Evolutionary conservation across 192 early-diverging fungal species (phyloP).

Genomic region (Backusella circina): DNA sequence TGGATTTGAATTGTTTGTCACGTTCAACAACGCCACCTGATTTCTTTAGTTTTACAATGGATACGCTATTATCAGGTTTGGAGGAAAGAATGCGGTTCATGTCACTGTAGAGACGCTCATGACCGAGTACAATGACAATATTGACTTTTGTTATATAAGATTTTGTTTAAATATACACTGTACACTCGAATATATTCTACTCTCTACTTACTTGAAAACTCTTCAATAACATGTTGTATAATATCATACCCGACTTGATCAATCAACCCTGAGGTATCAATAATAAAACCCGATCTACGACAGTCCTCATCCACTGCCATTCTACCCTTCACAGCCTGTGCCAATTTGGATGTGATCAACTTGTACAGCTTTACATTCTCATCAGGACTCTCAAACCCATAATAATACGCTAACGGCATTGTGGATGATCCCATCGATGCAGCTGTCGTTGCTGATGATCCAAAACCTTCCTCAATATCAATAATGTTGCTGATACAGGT

Average conservation of each 20-base stretch:
- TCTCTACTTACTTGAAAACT: conserved; percentile 55
- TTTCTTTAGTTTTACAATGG: conserved; percentile 84
- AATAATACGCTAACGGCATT: conserved; percentile 87
- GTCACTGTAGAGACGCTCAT: conserved; percentile 90
- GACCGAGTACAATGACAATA: conserved; percentile 85
- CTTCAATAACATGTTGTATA: conserved; percentile 67
- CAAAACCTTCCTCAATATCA: conserved; percentile 83
- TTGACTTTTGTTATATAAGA: conserved; percentile 48
- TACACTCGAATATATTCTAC: not conserved
- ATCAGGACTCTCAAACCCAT: conserved; percentile 70
- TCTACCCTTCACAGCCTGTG: conserved; percentile 60
- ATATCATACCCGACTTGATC: conserved; percentile 74
- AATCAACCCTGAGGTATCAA: conserved; percentile 82
- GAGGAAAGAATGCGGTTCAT: conserved; percentile 50
- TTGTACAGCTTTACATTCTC: conserved; percentile 84
- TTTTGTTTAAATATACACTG: too few species aligned
- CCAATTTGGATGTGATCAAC: conserved; percentile 58
- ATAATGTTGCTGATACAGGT: conserved; percentile 72
- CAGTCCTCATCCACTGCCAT: conserved; percentile 58
- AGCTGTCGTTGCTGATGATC: conserved; percentile 63
- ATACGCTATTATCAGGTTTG: conserved; percentile 42
- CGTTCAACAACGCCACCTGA: conserved; percentile 93
- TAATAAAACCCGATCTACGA: conserved; percentile 72
- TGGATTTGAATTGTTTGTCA: conserved; percentile 66
- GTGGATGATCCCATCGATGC: conserved; percentile 59